phyloP scores from a whole-genome alignment of 805 yeast species.

The Candida odintsovae region DNA sequence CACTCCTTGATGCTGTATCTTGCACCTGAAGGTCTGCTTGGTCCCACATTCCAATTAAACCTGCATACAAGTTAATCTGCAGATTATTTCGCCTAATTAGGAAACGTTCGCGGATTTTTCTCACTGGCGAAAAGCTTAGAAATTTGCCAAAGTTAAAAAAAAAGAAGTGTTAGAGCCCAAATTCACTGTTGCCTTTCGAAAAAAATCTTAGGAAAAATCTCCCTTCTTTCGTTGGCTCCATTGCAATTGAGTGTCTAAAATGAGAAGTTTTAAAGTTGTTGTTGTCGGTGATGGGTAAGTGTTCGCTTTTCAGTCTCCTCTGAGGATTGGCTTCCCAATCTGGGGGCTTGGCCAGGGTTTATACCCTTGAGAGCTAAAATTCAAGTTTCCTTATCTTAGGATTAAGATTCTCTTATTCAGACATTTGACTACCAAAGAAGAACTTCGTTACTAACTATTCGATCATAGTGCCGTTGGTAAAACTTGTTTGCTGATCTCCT shows the following conservation, averaged over 20 bases:
- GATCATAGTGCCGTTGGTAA: conserved; percentile 81
- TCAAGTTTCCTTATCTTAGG: background rate
- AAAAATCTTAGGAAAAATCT: too few relatives aligned
- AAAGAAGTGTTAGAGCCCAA: background rate
- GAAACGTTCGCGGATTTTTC: background rate
- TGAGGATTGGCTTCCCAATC: too few relatives aligned
- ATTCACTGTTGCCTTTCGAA: background rate
- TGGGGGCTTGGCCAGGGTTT: background rate
- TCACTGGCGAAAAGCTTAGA: too few relatives aligned
- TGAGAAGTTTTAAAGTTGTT: conserved; percentile 89
- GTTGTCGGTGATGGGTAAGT: conserved; percentile 85
- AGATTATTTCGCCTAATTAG: background rate
- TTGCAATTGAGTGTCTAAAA: conserved; percentile 17
- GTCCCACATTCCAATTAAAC: background rate
- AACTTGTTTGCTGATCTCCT: conserved; percentile 80
- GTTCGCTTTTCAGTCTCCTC: background rate
- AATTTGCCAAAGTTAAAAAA: too few relatives aligned
- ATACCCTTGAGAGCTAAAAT: background rate
- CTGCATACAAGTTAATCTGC: background rate
- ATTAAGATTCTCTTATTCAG: too few relatives aligned
- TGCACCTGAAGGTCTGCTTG: too few relatives aligned
- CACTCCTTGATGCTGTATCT: too few relatives aligned
- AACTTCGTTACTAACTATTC: conserved; percentile 5
- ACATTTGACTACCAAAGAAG: too few relatives aligned
- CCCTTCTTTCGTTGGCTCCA: background rate